These are phyloP conservation scores for Epichloe brachyelytri DNA, from an alignment of 2,329 filamentous ascomycete species.

Conservation along the genomic window DNA sequence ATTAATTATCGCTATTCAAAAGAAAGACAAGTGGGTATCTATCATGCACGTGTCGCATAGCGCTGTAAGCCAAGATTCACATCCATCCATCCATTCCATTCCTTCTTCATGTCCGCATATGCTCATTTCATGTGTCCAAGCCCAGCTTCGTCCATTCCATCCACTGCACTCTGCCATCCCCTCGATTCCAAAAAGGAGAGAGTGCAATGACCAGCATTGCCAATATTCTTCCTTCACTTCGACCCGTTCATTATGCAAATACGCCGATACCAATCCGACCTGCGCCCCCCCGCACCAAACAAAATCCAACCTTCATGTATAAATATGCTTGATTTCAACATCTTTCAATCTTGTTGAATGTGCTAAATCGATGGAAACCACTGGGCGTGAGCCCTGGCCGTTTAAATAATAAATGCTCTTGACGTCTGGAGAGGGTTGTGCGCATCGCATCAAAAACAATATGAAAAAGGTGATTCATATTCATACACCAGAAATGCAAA, in stretches of 20 bases:
- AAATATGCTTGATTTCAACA: not conserved
- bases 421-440: too few relatives aligned
- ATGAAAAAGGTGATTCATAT: not conserved
- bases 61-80: not conserved
- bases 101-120: not conserved
- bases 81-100: not conserved
- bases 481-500: not conserved
- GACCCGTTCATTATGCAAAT: not conserved
- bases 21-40: constrained; percentile 7
- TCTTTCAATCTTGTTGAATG: not conserved
- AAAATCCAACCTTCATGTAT: not conserved
- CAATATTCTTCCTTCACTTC: not conserved
- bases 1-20: constrained; percentile 5
- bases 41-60: constrained; percentile 2
- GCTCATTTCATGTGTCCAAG: not conserved
- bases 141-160: not conserved
- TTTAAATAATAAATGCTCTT: not conserved
- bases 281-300: not conserved
- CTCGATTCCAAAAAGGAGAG: constrained; percentile 1
- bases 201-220: constrained; percentile 7
- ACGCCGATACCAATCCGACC: not conserved
- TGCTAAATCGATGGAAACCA: not conserved
- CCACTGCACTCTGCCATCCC: constrained; percentile 1
- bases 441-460: not conserved
- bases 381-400: not conserved